These are phyloP conservation scores for Xylariaceae sp. DNA, from an alignment of 2,329 filamentous ascomycete species.

Conservation along the genomic window DNA sequence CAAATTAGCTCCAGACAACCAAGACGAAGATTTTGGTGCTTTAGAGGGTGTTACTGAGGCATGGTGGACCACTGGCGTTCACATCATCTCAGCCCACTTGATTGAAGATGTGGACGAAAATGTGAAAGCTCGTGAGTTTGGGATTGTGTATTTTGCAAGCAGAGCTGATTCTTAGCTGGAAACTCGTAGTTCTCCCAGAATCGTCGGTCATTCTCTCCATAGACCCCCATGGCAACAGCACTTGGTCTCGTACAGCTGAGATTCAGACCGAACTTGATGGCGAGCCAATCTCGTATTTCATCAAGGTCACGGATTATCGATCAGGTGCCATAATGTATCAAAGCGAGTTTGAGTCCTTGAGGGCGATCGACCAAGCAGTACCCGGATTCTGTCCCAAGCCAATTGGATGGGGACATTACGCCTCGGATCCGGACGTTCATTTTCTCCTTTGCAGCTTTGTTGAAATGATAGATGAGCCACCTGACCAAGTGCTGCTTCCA, in stretches of 20 bases:
- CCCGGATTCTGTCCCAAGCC: constrained; percentile 5
- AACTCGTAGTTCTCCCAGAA: constrained; percentile 15
- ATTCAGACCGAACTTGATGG: constrained; percentile 4
- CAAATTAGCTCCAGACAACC: neutral
- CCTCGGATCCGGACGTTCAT: neutral
- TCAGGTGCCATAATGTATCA: constrained; percentile 7
- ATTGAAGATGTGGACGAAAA: constrained; percentile 1
- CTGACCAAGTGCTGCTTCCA: neutral
- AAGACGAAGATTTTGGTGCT: neutral
- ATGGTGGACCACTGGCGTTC: neutral
- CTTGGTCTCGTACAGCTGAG: constrained; percentile 5
- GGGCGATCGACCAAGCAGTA: constrained; percentile 1
- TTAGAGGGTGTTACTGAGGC: neutral
- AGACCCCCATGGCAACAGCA: constrained; percentile 3
- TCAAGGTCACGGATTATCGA: constrained; percentile 5
- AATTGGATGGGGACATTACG: neutral
- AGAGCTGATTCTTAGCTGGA: too few species aligned
- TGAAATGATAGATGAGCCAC: neutral
- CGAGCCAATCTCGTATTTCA: constrained; percentile 4
- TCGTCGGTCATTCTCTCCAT: constrained; percentile 21
- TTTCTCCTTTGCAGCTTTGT: neutral
- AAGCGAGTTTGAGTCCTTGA: constrained; percentile 7
- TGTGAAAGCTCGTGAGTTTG: constrained; percentile 1
- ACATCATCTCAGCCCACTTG: constrained; percentile 6
- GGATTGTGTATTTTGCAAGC: neutral